phyloP scores from a whole-genome alignment of 106 monocot species.

The Dioscorea zingiberensis region DNA sequence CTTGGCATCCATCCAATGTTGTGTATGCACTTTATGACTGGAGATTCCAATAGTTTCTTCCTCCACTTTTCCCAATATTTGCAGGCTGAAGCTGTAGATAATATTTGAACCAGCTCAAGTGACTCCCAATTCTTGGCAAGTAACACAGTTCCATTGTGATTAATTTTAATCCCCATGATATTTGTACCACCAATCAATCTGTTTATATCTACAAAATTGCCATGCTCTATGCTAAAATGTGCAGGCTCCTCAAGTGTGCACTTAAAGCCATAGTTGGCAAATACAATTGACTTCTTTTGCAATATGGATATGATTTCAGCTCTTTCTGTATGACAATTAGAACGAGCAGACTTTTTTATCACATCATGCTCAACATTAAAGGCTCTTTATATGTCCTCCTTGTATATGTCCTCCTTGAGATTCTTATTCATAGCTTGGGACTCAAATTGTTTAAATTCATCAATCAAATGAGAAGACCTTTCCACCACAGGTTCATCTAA shows the following conservation, averaged over 20 bases:
- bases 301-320: constrained; percentile 48
- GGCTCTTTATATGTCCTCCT: no score
- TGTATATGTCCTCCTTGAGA: constrained; percentile 17
- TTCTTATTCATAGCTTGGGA: constrained; percentile 44
- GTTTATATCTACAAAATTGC: constrained; percentile 51
- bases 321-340: constrained; percentile 56
- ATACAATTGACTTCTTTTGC: constrained; percentile 32
- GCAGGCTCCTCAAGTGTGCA: constrained; percentile 50
- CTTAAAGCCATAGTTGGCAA: constrained; percentile 76
- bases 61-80: constrained; percentile 44
- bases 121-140: constrained; percentile 84
- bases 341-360: constrained; percentile 60
- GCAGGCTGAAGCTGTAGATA: constrained; percentile 55
- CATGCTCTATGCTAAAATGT: constrained; percentile 78
- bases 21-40: constrained; percentile 51
- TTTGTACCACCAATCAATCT: constrained; percentile 37
- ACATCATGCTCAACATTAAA: no score
- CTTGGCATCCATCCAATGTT: constrained; percentile 68
- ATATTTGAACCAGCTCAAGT: constrained; percentile 53
- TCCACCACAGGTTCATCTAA: constrained; percentile 68
- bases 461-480: constrained; percentile 43
- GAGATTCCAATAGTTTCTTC: constrained; percentile 29
- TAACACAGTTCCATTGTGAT: background rate
- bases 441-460: constrained; percentile 62
- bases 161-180: constrained; percentile 66